Evolutionary conservation across 768 basidiomycete species (phyloP), one percentile per base, ranked within the genome.

Genomic region (Xanthoconium purpureum): DNA sequence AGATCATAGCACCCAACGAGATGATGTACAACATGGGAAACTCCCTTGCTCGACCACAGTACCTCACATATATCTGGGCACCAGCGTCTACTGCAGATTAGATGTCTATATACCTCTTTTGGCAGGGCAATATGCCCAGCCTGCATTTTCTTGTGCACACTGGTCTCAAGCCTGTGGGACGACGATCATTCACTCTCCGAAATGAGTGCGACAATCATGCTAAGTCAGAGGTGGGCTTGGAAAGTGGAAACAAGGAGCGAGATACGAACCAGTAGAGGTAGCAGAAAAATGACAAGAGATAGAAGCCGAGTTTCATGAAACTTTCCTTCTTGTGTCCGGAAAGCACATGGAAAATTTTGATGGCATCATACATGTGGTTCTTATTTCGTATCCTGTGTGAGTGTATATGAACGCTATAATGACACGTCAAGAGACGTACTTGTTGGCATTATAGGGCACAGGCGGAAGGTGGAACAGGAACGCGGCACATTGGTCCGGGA

Each of bases 281-380:
- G 73, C 90, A 92, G 80, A 93, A 92, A 79, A 91, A 92, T 54
- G 91, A 92, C 55, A 94, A 78, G 61, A 94, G 84, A 71, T 93
- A 95, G 75, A 94, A 94, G 12, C 91, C 94, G 53, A 97, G 87
- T 77, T 96, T 97, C 74, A 94, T 81, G 68, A 97, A 96, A 63
- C 88, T 88, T 77, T 95, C 96, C 69, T 93, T 97, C 78, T 99
- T 99, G 77, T 98, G 97, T 39, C 82, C 85, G 14, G 88, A 83
- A 46, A 98, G 76, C 54, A 95, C 94, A 63, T 97, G 84, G 82
- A 99, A 99, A 62, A 98, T 99, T 77, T 99, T 97, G 24, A 96
- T 98, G 52, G 97, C 97, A 70, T 99, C 97, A 70, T 97, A 98
- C 93, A 98, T 96, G 76, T 98, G 95, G 67, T 88, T 88, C 70